Conservation (phyloP, 306 rosid genomes). For the Vigna unguiculata region DNA sequence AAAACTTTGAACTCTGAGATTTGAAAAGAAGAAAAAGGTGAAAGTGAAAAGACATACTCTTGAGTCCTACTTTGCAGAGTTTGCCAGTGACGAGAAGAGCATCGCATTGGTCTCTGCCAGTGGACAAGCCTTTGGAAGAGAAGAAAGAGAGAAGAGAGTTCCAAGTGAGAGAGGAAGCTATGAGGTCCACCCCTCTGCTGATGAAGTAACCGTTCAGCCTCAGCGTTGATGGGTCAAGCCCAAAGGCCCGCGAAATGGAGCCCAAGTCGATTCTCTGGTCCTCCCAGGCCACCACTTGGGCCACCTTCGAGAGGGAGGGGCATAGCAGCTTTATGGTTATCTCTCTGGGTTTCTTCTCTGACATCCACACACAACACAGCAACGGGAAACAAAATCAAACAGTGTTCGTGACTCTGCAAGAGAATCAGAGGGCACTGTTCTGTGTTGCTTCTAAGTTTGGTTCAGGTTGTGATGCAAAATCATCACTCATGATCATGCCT, state of each 20-base stretch:
- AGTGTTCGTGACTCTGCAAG: not conserved
- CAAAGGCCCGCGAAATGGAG: constrained; percentile 62
- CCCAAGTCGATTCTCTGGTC: constrained; percentile 76
- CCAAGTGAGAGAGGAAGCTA: constrained; percentile 83
- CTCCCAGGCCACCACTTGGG: constrained; percentile 44
- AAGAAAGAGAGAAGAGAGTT: constrained; percentile 78
- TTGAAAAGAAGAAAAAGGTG: not conserved
- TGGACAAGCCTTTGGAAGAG: constrained; percentile 65
- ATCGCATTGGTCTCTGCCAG: constrained; percentile 48
- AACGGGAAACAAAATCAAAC: not conserved
- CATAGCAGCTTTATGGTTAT: constrained; percentile 61
- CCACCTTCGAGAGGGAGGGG: constrained; percentile 58
- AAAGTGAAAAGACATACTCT: constrained; percentile 51
- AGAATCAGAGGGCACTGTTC: not conserved
- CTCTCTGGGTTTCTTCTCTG: constrained; percentile 27
- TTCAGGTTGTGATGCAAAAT: not conserved
- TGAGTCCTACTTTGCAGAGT: constrained; percentile 59
- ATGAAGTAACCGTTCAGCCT: constrained; percentile 81
- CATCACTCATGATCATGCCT: not conserved
- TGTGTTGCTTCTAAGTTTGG: not conserved
- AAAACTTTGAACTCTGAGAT: not conserved
- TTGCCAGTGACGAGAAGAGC: constrained; percentile 71
- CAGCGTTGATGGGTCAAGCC: constrained; percentile 71
- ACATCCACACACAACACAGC: not conserved
- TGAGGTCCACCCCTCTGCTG: constrained; percentile 67